These are phyloP conservation scores for Termitomyces sp. DNA, from an alignment of 768 basidiomycete species.

Conservation along the genomic window DNA sequence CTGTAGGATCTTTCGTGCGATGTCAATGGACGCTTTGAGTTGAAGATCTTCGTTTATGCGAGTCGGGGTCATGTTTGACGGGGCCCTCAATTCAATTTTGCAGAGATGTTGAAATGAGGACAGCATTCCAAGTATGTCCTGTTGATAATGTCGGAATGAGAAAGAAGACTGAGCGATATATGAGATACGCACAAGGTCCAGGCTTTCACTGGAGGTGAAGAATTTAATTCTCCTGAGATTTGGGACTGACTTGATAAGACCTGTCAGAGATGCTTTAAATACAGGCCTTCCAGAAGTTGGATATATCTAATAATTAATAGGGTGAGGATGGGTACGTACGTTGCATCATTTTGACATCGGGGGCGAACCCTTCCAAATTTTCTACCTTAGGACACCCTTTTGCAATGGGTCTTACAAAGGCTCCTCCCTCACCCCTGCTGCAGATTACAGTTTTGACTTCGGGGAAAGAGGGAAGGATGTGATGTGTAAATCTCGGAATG, in stretches of 20 bases:
- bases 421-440: not conserved
- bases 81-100: not conserved
- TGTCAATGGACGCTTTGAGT: not conserved
- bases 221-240: not conserved
- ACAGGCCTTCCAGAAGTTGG: not conserved
- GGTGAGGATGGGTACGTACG: not conserved
- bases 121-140: not conserved
- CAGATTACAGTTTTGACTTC: not conserved
- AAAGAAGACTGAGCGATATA: not conserved
- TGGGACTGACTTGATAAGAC: not conserved
- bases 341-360: not conserved
- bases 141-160: not conserved
- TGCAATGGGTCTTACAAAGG: not conserved
- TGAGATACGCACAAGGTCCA: not conserved
- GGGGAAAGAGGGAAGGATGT: not conserved
- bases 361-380: not conserved
- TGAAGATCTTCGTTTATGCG: not conserved
- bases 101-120: not conserved
- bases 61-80: not conserved
- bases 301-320: not conserved
- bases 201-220: not conserved
- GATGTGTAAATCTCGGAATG: not conserved
- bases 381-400: not conserved
- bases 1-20: not conserved
- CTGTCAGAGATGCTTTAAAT: not conserved